These are phyloP conservation scores for Phycomyces nitens DNA, from an alignment of 192 early-diverging fungal species.

Conservation along the genomic window DNA sequence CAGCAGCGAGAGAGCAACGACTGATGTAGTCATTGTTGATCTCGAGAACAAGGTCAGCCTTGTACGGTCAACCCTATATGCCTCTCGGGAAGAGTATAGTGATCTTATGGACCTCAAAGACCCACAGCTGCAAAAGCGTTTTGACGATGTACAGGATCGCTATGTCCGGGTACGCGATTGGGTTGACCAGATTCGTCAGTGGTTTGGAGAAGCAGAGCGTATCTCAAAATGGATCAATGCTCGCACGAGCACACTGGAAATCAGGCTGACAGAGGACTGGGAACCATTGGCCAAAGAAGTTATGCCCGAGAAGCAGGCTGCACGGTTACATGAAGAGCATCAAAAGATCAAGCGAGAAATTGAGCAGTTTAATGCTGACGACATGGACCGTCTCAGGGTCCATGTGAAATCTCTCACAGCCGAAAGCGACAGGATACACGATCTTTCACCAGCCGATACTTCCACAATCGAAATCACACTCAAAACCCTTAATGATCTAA, in stretches of 20 bases:
- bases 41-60: constrained; percentile 25
- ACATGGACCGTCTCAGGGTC: constrained; percentile 40
- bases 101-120: constrained; percentile 13
- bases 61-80: constrained; percentile 17
- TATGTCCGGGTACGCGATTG: constrained; percentile 29
- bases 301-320: constrained; percentile 5
- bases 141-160: constrained; percentile 8
- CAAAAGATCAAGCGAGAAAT: constrained; percentile 33
- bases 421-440: constrained; percentile 4
- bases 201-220: constrained; percentile 43
- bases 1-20: constrained; percentile 25
- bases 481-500: constrained; percentile 36
- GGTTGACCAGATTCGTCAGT: constrained; percentile 36
- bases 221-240: constrained; percentile 43
- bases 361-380: constrained; percentile 41
- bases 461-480: constrained; percentile 46
- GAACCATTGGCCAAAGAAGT: constrained; percentile 28
- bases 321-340: constrained; percentile 29
- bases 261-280: constrained; percentile 11
- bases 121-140: not conserved
- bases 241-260: constrained; percentile 31
- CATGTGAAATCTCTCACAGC: constrained; percentile 36
- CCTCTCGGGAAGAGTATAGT: constrained; percentile 17
- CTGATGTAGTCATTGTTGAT: constrained; percentile 26
- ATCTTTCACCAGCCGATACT: constrained; percentile 41